Evolutionary conservation across 805 yeast genomes (phyloP).

Genomic region (Pichia manshurica): DNA sequence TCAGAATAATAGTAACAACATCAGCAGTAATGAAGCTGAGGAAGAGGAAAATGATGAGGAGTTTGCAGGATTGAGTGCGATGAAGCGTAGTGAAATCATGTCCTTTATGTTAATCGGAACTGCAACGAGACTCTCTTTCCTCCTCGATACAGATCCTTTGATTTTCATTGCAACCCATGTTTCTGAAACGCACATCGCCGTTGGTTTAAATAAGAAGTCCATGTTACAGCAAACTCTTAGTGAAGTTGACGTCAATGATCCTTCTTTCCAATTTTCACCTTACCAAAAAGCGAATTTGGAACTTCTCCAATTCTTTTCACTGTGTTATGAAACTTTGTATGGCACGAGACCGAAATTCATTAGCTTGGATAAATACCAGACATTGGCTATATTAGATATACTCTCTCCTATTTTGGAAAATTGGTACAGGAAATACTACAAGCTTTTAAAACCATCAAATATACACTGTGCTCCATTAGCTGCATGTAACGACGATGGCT

Average conservation of each 20-base stretch:
- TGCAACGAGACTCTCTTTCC: constrained; percentile 78
- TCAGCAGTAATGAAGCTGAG: neutral
- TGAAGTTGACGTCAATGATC: constrained; percentile 48
- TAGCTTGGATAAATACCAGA: constrained; percentile 51
- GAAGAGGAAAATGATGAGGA: constrained; percentile 36
- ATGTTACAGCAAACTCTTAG: constrained; percentile 69
- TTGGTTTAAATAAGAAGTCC: constrained; percentile 73
- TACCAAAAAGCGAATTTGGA: constrained; percentile 76
- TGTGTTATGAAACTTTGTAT: constrained; percentile 81
- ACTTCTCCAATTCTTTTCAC: constrained; percentile 66
- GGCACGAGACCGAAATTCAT: constrained; percentile 54
- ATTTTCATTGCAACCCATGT: constrained; percentile 79
- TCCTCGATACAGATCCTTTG: constrained; percentile 66
- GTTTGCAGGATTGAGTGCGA: constrained; percentile 73
- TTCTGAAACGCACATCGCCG: constrained; percentile 76
- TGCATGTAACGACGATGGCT: constrained; percentile 6
- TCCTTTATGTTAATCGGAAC: constrained; percentile 92
- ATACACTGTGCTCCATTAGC: constrained; percentile 28
- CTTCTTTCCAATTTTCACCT: constrained; percentile 46
- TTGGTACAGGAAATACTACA: constrained; percentile 66
- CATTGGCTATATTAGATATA: constrained; percentile 63
- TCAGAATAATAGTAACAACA: neutral
- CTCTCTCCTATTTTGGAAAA: constrained; percentile 70
- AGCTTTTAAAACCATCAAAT: constrained; percentile 45
- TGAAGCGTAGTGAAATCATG: constrained; percentile 83